Percentiles rank a stretch among this genome's conserved stretches.
Evolutionary conservation across 2,329 filamentous ascomycete genomes (phyloP).

Genomic region (Diplodia scrobiculata): DNA sequence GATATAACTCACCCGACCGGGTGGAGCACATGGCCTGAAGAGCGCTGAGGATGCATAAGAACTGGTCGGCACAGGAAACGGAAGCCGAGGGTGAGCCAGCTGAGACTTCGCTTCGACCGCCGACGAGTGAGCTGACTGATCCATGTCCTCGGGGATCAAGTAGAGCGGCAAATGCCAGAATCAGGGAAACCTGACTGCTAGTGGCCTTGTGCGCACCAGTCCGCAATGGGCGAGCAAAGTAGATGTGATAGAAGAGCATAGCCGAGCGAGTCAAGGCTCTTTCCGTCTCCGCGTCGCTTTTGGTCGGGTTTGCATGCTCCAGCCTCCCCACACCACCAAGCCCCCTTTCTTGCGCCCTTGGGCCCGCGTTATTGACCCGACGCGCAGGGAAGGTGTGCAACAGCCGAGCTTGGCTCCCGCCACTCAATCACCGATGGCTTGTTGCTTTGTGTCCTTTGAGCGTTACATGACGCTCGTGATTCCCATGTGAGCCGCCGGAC

Average conservation of each 20-base stretch:
- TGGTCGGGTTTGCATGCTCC: neutral
- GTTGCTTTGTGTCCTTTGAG: neutral
- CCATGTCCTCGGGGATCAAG: neutral
- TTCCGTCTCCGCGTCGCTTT: neutral
- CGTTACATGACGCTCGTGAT: neutral
- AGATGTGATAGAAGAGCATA: neutral
- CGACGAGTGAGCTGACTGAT: neutral
- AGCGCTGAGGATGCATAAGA: neutral
- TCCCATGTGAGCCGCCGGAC: neutral
- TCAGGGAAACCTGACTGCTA: neutral
- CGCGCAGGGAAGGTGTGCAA: neutral
- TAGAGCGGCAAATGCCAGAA: neutral
- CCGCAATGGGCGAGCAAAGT: neutral
- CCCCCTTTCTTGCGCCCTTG: neutral
- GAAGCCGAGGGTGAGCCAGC: neutral
- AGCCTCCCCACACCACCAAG: neutral
- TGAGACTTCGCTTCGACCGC: neutral
- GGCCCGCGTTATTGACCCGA: no score
- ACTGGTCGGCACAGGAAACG: neutral
- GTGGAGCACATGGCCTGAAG: neutral
- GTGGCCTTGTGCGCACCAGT: neutral
- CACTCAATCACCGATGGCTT: neutral
- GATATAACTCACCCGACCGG: neutral
- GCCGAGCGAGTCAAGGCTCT: neutral
- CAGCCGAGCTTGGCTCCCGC: neutral